Conservation (phyloP, 1,139 yeast genomes). For the Yamadazyma triangularis region DNA sequence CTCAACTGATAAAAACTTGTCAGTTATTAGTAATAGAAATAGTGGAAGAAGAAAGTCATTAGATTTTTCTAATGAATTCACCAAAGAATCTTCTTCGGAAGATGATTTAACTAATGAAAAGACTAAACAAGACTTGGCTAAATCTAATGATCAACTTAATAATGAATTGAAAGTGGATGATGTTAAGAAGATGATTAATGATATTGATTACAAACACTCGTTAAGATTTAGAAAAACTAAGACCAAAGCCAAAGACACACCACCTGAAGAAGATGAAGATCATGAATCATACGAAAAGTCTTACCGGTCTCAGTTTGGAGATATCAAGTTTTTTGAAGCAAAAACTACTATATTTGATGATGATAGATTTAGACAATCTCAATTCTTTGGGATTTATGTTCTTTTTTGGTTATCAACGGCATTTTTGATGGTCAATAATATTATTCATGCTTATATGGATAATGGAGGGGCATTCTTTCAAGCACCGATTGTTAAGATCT, state of each 20-base stretch:
- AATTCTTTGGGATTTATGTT: conserved; percentile 62
- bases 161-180: conserved; percentile 7
- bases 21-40: conserved; percentile 18
- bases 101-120: conserved; percentile 6
- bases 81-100: conserved; percentile 6
- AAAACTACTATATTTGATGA: conserved; percentile 50
- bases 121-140: conserved; percentile 1
- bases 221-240: conserved; percentile 7
- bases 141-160: background rate
- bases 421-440: conserved; percentile 43
- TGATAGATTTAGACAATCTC: conserved; percentile 30
- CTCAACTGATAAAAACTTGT: conserved; percentile 17
- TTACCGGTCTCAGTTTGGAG: conserved; percentile 28
- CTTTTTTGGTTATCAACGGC: conserved; percentile 66
- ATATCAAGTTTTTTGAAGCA: conserved; percentile 36
- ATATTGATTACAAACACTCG: conserved; percentile 7
- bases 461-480: conserved; percentile 26
- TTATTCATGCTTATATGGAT: conserved; percentile 40
- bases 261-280: conserved; percentile 1
- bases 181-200: conserved; percentile 7
- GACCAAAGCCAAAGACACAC: background rate
- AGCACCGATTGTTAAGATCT: conserved; percentile 46
- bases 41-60: conserved; percentile 19
- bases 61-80: conserved; percentile 18
- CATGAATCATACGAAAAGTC: background rate